phyloP scores from a whole-genome alignment of 169 alveolate species.

The Perkinsus olseni region DNA sequence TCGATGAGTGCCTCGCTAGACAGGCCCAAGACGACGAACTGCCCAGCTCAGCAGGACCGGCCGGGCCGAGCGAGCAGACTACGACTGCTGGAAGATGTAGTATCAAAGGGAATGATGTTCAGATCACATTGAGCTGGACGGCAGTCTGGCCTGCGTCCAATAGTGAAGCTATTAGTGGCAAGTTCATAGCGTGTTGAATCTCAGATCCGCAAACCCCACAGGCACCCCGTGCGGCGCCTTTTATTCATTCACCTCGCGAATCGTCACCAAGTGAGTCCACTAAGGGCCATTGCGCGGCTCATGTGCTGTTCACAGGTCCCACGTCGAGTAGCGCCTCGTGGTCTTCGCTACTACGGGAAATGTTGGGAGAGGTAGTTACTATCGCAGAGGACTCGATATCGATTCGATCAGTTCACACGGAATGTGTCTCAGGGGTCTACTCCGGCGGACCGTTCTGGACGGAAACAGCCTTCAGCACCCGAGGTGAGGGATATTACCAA shows the following conservation, averaged over 20 bases:
- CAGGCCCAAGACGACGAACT: not conserved
- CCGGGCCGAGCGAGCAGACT: not conserved
- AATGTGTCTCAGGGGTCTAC: not conserved
- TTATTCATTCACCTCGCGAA: not conserved
- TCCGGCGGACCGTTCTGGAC: not conserved
- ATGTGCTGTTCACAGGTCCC: not conserved
- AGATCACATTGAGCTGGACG: too few relatives aligned
- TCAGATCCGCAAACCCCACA: not conserved
- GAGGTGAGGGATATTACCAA: not conserved
- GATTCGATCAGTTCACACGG: too few relatives aligned
- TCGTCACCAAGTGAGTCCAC: not conserved
- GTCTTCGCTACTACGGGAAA: not conserved
- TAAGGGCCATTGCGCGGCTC: not conserved
- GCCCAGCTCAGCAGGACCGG: not conserved
- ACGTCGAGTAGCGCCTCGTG: not conserved
- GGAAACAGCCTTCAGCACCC: not conserved
- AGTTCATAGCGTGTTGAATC: not conserved
- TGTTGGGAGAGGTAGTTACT: not conserved
- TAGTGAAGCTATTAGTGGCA: too few relatives aligned
- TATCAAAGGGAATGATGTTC: too few relatives aligned
- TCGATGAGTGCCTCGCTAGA: not conserved
- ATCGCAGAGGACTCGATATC: not conserved
- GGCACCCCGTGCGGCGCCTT: constrained; percentile 1
- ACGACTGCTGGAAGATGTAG: too few relatives aligned
- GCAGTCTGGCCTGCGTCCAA: too few relatives aligned